Evolutionary conservation across 2,329 filamentous ascomycete genomes (phyloP).

Genomic region (Paecilomyces sp.): DNA sequence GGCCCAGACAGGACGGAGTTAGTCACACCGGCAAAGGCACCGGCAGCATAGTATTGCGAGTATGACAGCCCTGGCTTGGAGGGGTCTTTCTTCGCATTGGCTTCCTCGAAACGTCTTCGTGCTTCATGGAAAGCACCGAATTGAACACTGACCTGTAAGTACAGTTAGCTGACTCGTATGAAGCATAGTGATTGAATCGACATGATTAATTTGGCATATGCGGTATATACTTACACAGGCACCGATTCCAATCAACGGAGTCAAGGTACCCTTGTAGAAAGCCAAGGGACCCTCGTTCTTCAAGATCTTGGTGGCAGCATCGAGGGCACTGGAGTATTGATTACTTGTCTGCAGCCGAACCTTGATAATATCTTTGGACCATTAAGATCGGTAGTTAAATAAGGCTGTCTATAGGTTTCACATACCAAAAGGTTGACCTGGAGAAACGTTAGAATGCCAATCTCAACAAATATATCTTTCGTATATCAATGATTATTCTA

Average conservation of each 20-base stretch:
- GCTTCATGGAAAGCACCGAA: conserved; percentile 96
- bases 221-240: conserved; percentile 61
- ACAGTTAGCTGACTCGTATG: conserved; percentile 1
- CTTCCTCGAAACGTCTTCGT: conserved; percentile 73
- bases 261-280: conserved; percentile 98
- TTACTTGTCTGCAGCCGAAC: conserved; percentile 88
- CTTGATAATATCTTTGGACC: conserved; percentile 76
- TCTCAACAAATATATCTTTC: not conserved
- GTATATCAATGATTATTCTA: no score
- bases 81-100: conserved; percentile 50
- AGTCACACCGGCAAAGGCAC: conserved; percentile 85
- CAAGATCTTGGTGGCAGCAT: conserved; percentile 77
- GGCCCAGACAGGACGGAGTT: conserved; percentile 84
- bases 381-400: conserved; percentile 5
- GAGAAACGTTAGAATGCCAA: conserved; percentile 17
- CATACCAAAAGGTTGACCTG: conserved; percentile 61
- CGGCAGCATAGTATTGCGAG: conserved; percentile 79
- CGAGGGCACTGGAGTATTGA: conserved; percentile 70
- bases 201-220: not conserved
- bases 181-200: not conserved
- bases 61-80: conserved; percentile 57
- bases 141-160: conserved; percentile 67
- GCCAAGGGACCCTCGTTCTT: conserved; percentile 79
- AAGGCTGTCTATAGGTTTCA: conserved; percentile 3
- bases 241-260: conserved; percentile 89